Percentiles rank a stretch among this genome's conserved stretches.
Evolutionary conservation across 176 grass and related monocot genomes (phyloP).

Genomic region (Alloteropsis semialata): DNA sequence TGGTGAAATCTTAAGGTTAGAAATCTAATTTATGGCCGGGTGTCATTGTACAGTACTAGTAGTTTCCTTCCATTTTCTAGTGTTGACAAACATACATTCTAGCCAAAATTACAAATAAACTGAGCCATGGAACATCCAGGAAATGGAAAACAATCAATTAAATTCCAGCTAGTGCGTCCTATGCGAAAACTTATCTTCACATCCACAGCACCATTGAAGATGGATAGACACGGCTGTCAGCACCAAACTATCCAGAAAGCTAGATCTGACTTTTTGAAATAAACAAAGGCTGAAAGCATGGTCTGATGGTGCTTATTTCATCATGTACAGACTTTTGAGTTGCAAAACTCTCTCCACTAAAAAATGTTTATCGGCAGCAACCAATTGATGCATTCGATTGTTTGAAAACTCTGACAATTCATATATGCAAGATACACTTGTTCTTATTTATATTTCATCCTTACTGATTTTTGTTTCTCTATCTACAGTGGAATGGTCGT

Average conservation of each 20-base stretch:
- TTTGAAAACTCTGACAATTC: not conserved
- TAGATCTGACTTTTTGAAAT: slow-evolving; percentile 5
- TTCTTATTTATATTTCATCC: not conserved
- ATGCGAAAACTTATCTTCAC: not conserved
- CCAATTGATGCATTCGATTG: not conserved
- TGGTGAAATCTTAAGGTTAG: not conserved
- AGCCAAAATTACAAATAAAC: not conserved
- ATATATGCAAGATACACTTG: not conserved
- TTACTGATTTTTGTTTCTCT: not conserved
- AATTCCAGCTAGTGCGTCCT: not conserved
- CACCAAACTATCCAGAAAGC: not conserved
- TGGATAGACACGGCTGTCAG: too few species aligned
- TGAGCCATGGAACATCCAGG: not conserved
- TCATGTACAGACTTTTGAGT: not conserved
- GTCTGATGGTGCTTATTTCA: not conserved
- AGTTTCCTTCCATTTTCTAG: not conserved
- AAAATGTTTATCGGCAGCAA: not conserved
- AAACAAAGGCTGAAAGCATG: not conserved
- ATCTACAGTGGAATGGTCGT: slow-evolving; percentile 64
- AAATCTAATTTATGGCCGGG: not conserved
- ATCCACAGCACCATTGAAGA: not conserved
- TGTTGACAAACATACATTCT: not conserved
- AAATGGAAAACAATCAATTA: not conserved
- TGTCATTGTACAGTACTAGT: not conserved
- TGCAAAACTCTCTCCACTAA: not conserved